Evolutionary conservation across 164 flowering plant species (phyloP).

Genomic region (Pachysandra terminalis): DNA sequence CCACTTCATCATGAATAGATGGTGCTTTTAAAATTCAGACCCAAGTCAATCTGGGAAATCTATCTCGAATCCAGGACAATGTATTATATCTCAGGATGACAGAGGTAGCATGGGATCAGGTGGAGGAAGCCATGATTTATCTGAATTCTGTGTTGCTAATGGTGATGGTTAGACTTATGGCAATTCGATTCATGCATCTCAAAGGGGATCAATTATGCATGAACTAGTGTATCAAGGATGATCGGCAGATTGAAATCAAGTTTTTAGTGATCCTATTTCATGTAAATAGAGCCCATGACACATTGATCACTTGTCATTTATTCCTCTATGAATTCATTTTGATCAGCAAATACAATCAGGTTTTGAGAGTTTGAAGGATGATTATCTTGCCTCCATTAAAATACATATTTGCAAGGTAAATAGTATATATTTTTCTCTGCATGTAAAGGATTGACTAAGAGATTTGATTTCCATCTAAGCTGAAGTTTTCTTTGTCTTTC

Average conservation of each 20-base stretch:
- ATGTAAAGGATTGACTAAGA: no score
- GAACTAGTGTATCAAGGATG: background rate
- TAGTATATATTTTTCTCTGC: no score
- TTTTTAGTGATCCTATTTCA: background rate
- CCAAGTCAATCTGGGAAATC: slow-evolving; percentile 19
- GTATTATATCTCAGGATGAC: slow-evolving; percentile 18
- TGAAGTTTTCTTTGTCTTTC: no score
- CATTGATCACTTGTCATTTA: no score
- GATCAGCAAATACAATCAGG: no score
- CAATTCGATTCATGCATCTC: background rate
- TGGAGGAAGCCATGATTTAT: slow-evolving; percentile 16
- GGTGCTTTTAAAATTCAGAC: slow-evolving; percentile 11
- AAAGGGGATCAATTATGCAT: background rate
- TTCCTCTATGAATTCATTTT: no score
- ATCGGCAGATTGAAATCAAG: background rate
- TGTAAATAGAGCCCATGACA: background rate
- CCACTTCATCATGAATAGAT: slow-evolving; percentile 24
- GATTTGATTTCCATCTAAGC: no score
- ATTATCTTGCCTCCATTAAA: no score
- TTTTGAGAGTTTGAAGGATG: no score
- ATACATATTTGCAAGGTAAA: no score
- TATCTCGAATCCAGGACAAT: slow-evolving; percentile 8
- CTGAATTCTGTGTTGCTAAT: slow-evolving; percentile 14
- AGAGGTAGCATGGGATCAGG: slow-evolving; percentile 24
- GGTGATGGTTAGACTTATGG: slow-evolving; percentile 9